Conservation (phyloP, 2,329 filamentous ascomycete genomes). For the Xylariaceae sp. region DNA sequence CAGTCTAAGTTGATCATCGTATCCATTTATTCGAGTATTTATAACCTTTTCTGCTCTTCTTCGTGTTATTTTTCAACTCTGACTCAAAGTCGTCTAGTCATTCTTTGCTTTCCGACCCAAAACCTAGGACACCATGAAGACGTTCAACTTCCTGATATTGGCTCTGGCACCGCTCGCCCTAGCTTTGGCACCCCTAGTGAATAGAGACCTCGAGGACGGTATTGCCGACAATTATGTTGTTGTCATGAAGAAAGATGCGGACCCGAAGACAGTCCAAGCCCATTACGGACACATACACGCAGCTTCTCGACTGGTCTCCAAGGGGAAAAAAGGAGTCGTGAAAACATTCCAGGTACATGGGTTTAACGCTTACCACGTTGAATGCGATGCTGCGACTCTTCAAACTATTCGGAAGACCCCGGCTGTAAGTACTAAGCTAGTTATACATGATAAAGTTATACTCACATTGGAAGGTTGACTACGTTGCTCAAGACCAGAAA, state of each 20-base stretch:
- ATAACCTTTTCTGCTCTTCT: background rate
- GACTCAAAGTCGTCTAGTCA: too few relatives aligned
- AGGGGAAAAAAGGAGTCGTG: slow-evolving; percentile 22
- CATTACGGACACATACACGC: slow-evolving; percentile 25
- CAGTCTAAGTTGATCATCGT: background rate
- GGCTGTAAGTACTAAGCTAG: slow-evolving; percentile 12
- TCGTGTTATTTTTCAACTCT: background rate
- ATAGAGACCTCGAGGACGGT: slow-evolving; percentile 15
- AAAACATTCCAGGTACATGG: slow-evolving; percentile 27
- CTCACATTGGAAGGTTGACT: slow-evolving; percentile 29
- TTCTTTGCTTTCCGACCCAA: background rate
- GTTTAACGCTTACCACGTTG: slow-evolving; percentile 32
- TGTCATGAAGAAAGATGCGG: slow-evolving; percentile 25
- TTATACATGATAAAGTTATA: background rate
- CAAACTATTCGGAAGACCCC: slow-evolving; percentile 26
- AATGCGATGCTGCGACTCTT: slow-evolving; percentile 29
- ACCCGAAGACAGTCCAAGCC: slow-evolving; percentile 8
- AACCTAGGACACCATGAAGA: slow-evolving; percentile 20
- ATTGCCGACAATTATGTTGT: slow-evolving; percentile 33
- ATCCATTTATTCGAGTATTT: background rate
- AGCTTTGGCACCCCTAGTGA: slow-evolving; percentile 26
- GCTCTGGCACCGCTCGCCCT: slow-evolving; percentile 15
- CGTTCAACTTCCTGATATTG: slow-evolving; percentile 8
- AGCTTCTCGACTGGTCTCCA: slow-evolving; percentile 6
- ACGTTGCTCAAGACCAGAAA: slow-evolving; percentile 27